phyloP scores from a whole-genome alignment of 176 grass and related monocot genomes.

The Chrysopogon serrulatus region DNA sequence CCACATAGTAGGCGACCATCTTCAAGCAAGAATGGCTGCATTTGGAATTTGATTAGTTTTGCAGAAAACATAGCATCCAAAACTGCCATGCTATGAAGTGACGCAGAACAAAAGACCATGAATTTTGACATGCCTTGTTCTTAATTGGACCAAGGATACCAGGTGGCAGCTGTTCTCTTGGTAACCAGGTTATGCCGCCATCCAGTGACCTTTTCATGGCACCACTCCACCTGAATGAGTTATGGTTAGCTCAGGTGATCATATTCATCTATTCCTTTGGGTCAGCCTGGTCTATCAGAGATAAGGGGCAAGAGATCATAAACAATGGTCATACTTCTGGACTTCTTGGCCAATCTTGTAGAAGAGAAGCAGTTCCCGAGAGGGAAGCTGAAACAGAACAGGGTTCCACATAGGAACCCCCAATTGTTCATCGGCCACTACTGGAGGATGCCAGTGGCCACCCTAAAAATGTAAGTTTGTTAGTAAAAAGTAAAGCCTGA shows the following conservation, averaged over 20 bases:
- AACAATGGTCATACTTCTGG: constrained; percentile 54
- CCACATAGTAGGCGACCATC: constrained; percentile 79
- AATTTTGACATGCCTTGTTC: constrained; percentile 71
- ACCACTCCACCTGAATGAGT: constrained; percentile 79
- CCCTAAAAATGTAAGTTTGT: constrained; percentile 46
- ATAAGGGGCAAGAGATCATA: not conserved
- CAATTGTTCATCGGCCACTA: constrained; percentile 70
- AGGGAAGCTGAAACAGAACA: constrained; percentile 89
- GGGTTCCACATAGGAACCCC: constrained; percentile 96
- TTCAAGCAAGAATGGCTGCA: constrained; percentile 85
- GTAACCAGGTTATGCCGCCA: constrained; percentile 74
- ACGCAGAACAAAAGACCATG: not conserved
- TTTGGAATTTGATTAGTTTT: not conserved
- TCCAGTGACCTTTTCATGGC: constrained; percentile 87
- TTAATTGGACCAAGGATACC: constrained; percentile 96
- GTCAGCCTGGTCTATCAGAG: not conserved
- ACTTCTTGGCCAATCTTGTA: constrained; percentile 96
- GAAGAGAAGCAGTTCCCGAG: constrained; percentile 82
- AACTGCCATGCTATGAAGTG: constrained; percentile 4
- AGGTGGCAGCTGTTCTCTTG: constrained; percentile 85
- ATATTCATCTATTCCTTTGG: not conserved
- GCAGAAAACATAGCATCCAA: not conserved
- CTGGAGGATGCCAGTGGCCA: constrained; percentile 61
- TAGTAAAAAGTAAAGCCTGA: not conserved
- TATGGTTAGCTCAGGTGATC: not conserved